Base-by-base conservation (phyloP, 495 filamentous ascomycete genomes). In the Patellaria atrata region DNA sequence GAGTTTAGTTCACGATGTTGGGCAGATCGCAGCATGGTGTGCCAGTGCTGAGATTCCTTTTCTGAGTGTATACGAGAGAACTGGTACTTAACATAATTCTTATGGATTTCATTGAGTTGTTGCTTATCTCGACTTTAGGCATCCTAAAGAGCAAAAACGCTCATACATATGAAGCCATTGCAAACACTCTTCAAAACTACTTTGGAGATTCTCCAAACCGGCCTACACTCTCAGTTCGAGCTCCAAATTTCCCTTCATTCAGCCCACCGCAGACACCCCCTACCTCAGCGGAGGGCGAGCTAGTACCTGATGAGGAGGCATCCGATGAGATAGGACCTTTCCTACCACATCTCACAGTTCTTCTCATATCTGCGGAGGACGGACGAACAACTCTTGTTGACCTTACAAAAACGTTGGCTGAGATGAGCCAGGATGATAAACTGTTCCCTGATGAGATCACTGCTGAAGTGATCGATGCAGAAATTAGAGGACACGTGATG, bases 321-420 rank as follows among this genome's bases (percentile, higher is more conserved):
- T 20, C 38, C 25, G 34, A 19, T 2, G 33, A 36, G 5, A 30
- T 20, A 8, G 52, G 50, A n/a, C 69, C 77, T 34, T 56, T 97
- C 3, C 35, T 20, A 8, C 52, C 51, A n/a, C 69, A 78, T 34
- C 56, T 97, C 3, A 75, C 73, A 4, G 59, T 94, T n/a, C 64
- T 94, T n/a, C 73, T 97, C 19, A 65, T 97, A 25, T 87, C 82
- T 20, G 71, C 77, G 15, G 78, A 83, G 23, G 89, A 96, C 50
- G 86, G 87, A 21, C 77, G 85, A 23, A 80, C 91, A 49, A 92
- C 87, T 7, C 66, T 97, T 35, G 85, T 94, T 7, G 89, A 96
- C 56, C 68, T 97, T 17, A 96, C 91, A 27, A 91, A 86, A 51
- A 94, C 91, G 3, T 65, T 97, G 6, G 71, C 86, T 4, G 82